Evolutionary conservation across 2,329 filamentous ascomycete genomes (phyloP).

Genomic region (Aspergillus aculeatinus): DNA sequence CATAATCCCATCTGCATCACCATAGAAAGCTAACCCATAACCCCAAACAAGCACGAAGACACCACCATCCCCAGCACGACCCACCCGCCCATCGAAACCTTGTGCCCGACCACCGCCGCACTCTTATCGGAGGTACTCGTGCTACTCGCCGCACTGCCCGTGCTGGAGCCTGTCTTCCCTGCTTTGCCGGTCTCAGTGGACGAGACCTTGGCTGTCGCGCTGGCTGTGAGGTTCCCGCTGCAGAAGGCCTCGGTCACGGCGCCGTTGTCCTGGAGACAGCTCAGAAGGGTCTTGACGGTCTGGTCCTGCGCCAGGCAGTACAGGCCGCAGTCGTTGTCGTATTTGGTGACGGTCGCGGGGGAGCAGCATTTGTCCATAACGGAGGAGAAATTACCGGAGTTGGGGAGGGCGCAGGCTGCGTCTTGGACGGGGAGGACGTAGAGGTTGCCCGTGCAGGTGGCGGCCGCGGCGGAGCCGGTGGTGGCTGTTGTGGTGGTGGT

Average conservation of each 20-base stretch:
- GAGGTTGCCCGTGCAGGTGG: slow-evolving; percentile 29
- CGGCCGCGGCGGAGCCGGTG: slow-evolving; percentile 18
- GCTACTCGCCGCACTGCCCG: slow-evolving; percentile 2
- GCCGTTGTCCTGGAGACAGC: slow-evolving; percentile 45
- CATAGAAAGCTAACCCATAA: not conserved
- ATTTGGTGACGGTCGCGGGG: slow-evolving; percentile 45
- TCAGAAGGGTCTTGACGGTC: slow-evolving; percentile 33
- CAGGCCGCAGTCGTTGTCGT: slow-evolving; percentile 51
- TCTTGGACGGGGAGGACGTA: slow-evolving; percentile 49
- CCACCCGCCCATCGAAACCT: not conserved
- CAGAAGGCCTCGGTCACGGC: slow-evolving; percentile 48
- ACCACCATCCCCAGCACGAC: slow-evolving; percentile 3
- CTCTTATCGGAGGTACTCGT: not conserved
- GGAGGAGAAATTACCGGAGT: slow-evolving; percentile 42
- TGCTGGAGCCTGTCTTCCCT: not conserved
- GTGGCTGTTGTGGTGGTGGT: slow-evolving; percentile 3
- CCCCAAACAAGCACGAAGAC: too few species aligned
- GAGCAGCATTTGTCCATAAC: slow-evolving; percentile 50
- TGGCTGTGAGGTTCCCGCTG: slow-evolving; percentile 38
- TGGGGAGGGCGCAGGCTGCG: slow-evolving; percentile 47
- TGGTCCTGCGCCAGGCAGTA: slow-evolving; percentile 52
- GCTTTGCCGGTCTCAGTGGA: slow-evolving; percentile 29
- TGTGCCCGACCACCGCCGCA: too few species aligned
- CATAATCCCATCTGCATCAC: too few species aligned
- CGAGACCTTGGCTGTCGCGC: slow-evolving; percentile 38